Evolutionary conservation across 306 rosid species (phyloP).

Genomic region (Quercus alba): DNA sequence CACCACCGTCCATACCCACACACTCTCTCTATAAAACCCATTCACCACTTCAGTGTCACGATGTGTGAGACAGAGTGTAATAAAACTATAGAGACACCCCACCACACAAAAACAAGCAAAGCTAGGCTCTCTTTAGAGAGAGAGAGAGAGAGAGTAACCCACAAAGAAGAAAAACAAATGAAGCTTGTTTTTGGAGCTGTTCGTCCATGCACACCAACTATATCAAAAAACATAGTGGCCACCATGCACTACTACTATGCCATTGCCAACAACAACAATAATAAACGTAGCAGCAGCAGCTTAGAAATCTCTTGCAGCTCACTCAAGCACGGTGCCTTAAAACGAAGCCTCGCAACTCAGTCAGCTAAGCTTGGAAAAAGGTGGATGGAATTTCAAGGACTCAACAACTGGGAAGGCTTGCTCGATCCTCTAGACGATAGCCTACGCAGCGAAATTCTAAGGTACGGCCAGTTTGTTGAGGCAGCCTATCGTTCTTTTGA

Average conservation of each 20-base stretch:
- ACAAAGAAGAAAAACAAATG: not conserved
- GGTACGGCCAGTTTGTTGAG: not conserved
- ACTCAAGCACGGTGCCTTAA: not conserved
- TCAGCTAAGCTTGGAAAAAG: not conserved
- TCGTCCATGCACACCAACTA: not conserved
- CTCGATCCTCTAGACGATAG: not conserved
- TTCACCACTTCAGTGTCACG: not conserved
- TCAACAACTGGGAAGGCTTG: conserved; percentile 5
- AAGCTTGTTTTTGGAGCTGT: not conserved
- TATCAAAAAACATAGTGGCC: not conserved
- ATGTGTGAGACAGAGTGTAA: not conserved
- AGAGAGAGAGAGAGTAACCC: no score
- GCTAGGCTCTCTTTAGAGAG: not conserved
- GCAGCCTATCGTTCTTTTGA: not conserved
- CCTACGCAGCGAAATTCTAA: not conserved
- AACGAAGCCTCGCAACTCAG: not conserved
- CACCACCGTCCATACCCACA: not conserved
- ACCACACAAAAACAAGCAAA: not conserved
- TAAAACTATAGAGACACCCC: no score
- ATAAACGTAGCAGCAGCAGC: no score
- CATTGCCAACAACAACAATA: no score
- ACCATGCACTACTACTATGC: not conserved
- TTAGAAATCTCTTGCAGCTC: not conserved
- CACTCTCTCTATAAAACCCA: not conserved
- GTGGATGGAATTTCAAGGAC: not conserved